A percentile compares a stretch with the other conserved stretches of the same genome.
These are phyloP conservation scores for Candida dubliniensis DNA, from an alignment of 1,139 yeast genomes.

Conservation along the genomic window DNA sequence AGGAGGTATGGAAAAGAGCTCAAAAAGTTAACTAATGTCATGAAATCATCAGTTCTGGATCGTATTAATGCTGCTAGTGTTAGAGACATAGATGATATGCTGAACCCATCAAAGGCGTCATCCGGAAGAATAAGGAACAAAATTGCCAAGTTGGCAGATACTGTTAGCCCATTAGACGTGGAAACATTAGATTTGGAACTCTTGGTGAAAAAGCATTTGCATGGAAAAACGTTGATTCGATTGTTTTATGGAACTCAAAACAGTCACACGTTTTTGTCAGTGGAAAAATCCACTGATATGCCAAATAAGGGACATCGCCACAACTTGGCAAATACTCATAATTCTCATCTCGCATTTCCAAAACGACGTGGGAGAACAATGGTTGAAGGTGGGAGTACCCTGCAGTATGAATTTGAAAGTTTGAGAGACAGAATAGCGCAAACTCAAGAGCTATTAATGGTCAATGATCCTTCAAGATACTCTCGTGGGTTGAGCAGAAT, in stretches of 20 bases:
- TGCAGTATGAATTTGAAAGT: constrained; percentile 34
- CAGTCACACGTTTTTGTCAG: not conserved
- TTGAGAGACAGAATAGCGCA: constrained; percentile 36
- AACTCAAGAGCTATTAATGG: constrained; percentile 19
- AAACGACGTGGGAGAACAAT: constrained; percentile 11
- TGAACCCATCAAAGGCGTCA: constrained; percentile 14
- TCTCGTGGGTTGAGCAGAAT: constrained; percentile 39
- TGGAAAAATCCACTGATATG: not conserved
- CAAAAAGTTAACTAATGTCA: constrained; percentile 63
- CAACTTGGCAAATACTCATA: constrained; percentile 11
- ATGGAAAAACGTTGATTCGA: constrained; percentile 37
- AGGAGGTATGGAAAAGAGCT: constrained; percentile 48
- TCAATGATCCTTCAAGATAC: constrained; percentile 28
- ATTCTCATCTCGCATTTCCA: constrained; percentile 14
- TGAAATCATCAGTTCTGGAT: constrained; percentile 76
- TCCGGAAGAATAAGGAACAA: constrained; percentile 35
- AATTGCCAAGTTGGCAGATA: constrained; percentile 40
- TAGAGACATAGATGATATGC: constrained; percentile 28
- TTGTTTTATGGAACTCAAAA: constrained; percentile 34
- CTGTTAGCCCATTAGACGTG: constrained; percentile 39
- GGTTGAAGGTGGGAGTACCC: constrained; percentile 9
- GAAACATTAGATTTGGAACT: constrained; percentile 45
- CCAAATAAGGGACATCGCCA: constrained; percentile 7
- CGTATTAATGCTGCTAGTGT: constrained; percentile 34
- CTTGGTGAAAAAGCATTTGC: constrained; percentile 31